Conservation (phyloP, 208 protist genomes). For the Acanthamoeba healyi region DNA sequence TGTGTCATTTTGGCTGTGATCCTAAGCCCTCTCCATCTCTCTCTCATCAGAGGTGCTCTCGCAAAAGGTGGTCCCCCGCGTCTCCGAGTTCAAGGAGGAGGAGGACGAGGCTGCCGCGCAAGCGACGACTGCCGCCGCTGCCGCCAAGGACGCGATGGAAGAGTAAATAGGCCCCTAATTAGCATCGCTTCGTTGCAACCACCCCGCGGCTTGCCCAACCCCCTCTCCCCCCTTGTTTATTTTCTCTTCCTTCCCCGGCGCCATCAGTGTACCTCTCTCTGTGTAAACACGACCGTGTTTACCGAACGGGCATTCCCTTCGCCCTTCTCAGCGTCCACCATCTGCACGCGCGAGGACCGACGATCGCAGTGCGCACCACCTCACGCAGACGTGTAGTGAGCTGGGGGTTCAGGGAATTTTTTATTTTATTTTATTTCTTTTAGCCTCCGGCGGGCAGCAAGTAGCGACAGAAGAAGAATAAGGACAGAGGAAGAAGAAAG, state of each 20-base stretch:
- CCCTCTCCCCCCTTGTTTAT: neutral
- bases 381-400: neutral
- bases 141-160: constrained; percentile 39
- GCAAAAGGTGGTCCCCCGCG: constrained; percentile 6
- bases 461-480: neutral
- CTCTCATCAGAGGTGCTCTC: constrained; percentile 25
- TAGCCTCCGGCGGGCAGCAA: neutral
- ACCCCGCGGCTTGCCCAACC: neutral
- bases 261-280: neutral
- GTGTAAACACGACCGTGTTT: neutral
- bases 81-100: constrained; percentile 33
- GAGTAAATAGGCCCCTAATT: neutral
- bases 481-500: neutral
- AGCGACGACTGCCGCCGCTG: neutral
- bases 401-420: neutral
- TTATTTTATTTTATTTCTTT: neutral
- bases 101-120: neutral
- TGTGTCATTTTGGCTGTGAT: neutral
- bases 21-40: too few relatives aligned
- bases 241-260: neutral
- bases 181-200: neutral
- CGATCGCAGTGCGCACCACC: neutral
- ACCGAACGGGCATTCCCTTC: neutral
- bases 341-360: too few relatives aligned
- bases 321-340: neutral